Evolutionary conservation across 169 alveolate genomes (phyloP), one percentile per base, ranked within the genome.

Genomic region (Eimeria acervulina): DNA sequence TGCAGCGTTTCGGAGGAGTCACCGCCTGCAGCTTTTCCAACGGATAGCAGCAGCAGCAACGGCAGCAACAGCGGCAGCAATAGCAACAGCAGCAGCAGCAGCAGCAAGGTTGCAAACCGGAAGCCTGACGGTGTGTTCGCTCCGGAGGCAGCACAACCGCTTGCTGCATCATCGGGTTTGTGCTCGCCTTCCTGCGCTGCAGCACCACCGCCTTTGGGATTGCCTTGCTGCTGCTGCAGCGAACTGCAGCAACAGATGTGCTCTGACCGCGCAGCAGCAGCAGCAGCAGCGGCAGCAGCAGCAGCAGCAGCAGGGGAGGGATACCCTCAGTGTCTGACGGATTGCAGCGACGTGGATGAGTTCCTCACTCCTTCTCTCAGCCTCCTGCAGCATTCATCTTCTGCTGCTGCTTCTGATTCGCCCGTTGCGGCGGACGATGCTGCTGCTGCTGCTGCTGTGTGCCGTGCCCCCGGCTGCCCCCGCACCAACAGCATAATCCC

Each of bases 281-380:
- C 59, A 51, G 59, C 59, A 51, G 59, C 59, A 51, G 51, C 87
- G 17, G 80, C 80, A 28, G 80, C 80, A 8, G 55, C 87, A 76
- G 87, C 87, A 31, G 51, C 87, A 38, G 87, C 52, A 76, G 70
- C 90, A n/a, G 90, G 72, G 5, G 90, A 81, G 26, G 90, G 90
- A 15, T 81, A 70, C 52, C 90, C 63, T 15, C 72, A 81, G 42
- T 81, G 90, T 23, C 42, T 81, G 51, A 26, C 52, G 44, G 90
- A 81, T 23, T 42, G 90, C 68, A 44, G 70, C 68, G 90, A 81
- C 47, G 90, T 81, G 13, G 90, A 81, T 28, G 90, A 81, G 42
- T 81, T 81, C 90, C 90, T 81, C 47, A 81, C 90, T 1, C 90
- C 90, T 12, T 81, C 68, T 19, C 90, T 81, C 12, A 44, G 72